Evolutionary conservation across 2,329 filamentous ascomycete species (phyloP), one percentile per base, ranked within the genome.

Genomic region (Talaromyces amestolkiae): DNA sequence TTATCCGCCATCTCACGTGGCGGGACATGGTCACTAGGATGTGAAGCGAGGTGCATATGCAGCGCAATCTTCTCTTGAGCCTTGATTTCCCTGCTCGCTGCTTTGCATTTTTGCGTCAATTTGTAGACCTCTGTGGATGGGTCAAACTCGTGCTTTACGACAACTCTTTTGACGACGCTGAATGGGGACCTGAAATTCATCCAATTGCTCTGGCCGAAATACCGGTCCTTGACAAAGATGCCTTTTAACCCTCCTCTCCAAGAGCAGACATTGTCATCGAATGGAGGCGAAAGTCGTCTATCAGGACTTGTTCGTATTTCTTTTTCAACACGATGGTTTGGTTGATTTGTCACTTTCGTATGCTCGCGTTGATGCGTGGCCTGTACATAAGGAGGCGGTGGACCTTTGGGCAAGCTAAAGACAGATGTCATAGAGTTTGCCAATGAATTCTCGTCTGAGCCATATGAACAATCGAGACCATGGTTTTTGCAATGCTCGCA

Each of bases 191-290:
- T 70, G 2, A 76, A 76, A 67, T 82, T 85, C 39, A 84, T 78
- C 81, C 82, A 84, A 67, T 84, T 82, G 58, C 79, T 83, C 59
- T 80, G 78, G 0, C 84, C 84, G 68, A 85, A 84, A 2, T 86
- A 72, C 0, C 84, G 78, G 0, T 80, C 82, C 69, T 87, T 87
- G 66, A 33, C 49, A 22, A 65, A 24, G 7, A 61, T 58, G 11
- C 63, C 56, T 11, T 61, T 59, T 8, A 65, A 24, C 0, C 47
- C 56, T 53, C 63, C 54, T 17, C 33, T 45, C 47, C 53, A 51
- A n/a, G 33, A 27, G 41, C 43, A 65, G 13, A 31, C 10, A 27
- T 61, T 4, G 9, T 51, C 27, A 17, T 31, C 45, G 3, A 47
- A 22, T 9, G 43, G 19, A 24, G 58, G 37, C 1, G 37, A 45